Conservation (phyloP, 345 rosid genomes). For the Sisymbrium irio region DNA sequence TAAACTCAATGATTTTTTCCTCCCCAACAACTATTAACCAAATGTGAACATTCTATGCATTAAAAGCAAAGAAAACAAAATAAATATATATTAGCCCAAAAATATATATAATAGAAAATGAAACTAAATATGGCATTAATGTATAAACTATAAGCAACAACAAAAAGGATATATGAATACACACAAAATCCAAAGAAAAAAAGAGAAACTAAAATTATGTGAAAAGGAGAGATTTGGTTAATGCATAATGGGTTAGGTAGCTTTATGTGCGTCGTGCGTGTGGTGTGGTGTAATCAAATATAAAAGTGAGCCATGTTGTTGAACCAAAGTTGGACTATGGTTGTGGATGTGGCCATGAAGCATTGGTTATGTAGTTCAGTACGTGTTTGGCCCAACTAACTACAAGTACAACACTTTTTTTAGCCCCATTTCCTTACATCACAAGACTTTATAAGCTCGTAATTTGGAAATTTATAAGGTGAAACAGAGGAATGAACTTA, state of each 20-base stretch:
- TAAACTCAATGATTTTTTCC: too few species aligned
- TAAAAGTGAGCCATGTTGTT: slow-evolving; percentile 1
- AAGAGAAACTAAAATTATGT: not conserved
- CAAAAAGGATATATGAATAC: not conserved
- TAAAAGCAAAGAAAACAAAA: too few species aligned
- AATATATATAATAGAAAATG: not conserved
- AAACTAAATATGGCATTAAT: not conserved
- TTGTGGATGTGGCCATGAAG: slow-evolving; percentile 21
- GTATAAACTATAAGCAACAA: not conserved
- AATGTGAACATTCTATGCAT: too few species aligned
- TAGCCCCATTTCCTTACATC: not conserved
- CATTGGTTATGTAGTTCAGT: slow-evolving; percentile 7
- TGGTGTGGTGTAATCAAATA: not conserved
- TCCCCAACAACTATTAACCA: too few species aligned
- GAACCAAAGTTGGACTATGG: slow-evolving; percentile 16
- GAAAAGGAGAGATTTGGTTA: not conserved
- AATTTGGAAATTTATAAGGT: not conserved
- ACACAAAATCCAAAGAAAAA: not conserved
- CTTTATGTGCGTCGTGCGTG: slow-evolving; percentile 13
- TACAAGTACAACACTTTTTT: slow-evolving; percentile 1
- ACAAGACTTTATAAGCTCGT: not conserved
- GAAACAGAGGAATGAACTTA: not conserved
- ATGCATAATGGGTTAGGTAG: slow-evolving; percentile 23
- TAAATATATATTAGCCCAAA: too few species aligned
- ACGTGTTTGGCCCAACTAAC: slow-evolving; percentile 25